Evolutionary conservation across 305 asterid genomes (phyloP), one percentile per base, ranked within the genome.

Genomic region (Fraxinus sp.): DNA sequence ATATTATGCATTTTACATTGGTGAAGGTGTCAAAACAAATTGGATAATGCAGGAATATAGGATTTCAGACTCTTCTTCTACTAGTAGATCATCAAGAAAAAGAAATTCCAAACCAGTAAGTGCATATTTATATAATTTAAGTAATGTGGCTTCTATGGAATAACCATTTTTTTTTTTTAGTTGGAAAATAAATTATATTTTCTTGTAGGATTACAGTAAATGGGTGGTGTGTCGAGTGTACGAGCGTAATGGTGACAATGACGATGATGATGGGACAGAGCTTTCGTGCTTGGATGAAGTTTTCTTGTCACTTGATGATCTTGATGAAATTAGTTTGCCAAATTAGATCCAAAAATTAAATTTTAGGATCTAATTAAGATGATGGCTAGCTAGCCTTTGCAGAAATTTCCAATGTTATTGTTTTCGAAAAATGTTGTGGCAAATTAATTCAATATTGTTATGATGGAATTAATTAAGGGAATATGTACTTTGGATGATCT

Each of bases 151-250:
- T 64, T 0, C 0, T 22, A 18, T 62, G 11, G 9, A 13, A 46
- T 44, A 11, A 44, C 5, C 14, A 9, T 3, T 13, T 46, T 9
- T 8, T 64, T 24, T 24, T 0, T 66, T 26, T 2, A 68, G n/a
- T 28, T 3, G 5, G 49, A 41, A 9, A 41, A 41, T 8, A 9
- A 22, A 24, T 64, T 64, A 6, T 8, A 24, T 41, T 13, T 16
- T 49, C 14, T 76, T 80, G 80, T 88, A 94, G 98, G 98, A 96
- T 83, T 87, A 86, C 80, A 88, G 93, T 81, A 91, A 88, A 90
- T 96, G 99, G 99, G 99, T 94, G 1, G 77, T 96, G 20, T 94
- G 99, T 84, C 90, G 98, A 80, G 99, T 96, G 82, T 91, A 90
- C 82, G 97, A 96, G 82, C 83, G 79, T 37, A 84, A 82, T 55